Conservation (phyloP, 768 basidiomycete genomes). For the Lentinus brumalis region DNA sequence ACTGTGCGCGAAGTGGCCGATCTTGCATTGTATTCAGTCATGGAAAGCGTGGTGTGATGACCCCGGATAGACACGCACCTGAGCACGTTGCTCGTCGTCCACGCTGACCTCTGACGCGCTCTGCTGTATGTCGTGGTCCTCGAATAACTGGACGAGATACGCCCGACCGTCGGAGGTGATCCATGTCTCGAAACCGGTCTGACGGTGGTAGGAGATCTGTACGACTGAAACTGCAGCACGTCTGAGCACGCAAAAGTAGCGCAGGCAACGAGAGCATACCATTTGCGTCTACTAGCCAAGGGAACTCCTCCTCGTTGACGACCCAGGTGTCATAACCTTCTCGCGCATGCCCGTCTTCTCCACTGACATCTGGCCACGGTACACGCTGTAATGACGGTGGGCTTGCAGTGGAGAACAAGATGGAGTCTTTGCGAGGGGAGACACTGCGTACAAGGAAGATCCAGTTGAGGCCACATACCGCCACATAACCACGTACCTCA, state of each 20-base stretch:
- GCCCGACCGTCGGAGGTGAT: constrained; percentile 83
- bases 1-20: constrained; percentile 11
- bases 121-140: constrained; percentile 33
- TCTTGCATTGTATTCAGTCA: neutral
- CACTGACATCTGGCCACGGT: constrained; percentile 71
- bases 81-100: constrained; percentile 17
- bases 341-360: constrained; percentile 36
- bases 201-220: constrained; percentile 59
- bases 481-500: constrained; percentile 50
- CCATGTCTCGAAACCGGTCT: constrained; percentile 75
- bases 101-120: constrained; percentile 22
- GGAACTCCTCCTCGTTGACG: constrained; percentile 62
- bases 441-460: constrained; percentile 46
- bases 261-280: constrained; percentile 44
- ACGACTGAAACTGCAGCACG: constrained; percentile 58
- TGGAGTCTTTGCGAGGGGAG: constrained; percentile 68
- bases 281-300: constrained; percentile 75
- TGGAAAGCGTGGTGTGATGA: neutral
- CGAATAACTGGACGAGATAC: constrained; percentile 72
- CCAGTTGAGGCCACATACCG: too few relatives aligned
- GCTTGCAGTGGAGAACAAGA: constrained; percentile 72
- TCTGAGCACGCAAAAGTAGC: neutral
- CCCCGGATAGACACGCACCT: neutral
- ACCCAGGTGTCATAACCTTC: constrained; percentile 70
- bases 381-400: constrained; percentile 82